These are phyloP conservation scores for Metschnikowia borealis DNA, from an alignment of 805 yeast genomes.

Conservation along the genomic window DNA sequence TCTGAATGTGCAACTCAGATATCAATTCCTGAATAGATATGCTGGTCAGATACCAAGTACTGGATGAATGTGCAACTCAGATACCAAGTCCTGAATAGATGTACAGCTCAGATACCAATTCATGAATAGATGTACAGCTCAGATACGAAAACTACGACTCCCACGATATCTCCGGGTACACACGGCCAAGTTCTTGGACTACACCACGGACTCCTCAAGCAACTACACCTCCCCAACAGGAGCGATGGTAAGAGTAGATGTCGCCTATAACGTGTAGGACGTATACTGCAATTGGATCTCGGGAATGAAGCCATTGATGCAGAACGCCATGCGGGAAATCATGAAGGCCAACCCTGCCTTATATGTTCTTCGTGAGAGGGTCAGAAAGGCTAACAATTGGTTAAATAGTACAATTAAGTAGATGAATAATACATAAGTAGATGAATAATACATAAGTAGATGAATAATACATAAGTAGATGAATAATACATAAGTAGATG, in stretches of 20 bases:
- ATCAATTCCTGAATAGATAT: too few relatives aligned
- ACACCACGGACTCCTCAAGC: constrained; percentile 81
- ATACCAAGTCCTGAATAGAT: constrained; percentile 88
- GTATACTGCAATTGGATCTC: constrained; percentile 98
- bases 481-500: too few relatives aligned
- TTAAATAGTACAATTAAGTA: too few relatives aligned
- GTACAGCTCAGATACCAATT: too few relatives aligned
- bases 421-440: too few relatives aligned
- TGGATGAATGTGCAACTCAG: too few relatives aligned
- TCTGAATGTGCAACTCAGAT: too few relatives aligned
- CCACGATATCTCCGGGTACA: constrained; percentile 91
- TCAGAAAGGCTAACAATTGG: constrained; percentile 90
- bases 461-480: too few relatives aligned
- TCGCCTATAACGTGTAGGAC: constrained; percentile 94
- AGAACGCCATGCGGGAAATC: constrained; percentile 86
- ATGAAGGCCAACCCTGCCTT: constrained; percentile 95
- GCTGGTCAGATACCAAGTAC: too few relatives aligned
- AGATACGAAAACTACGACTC: constrained; percentile 97
- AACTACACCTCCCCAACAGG: constrained; percentile 94
- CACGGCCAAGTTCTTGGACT: constrained; percentile 91
- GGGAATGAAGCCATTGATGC: constrained; percentile 84
- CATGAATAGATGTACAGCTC: too few relatives aligned
- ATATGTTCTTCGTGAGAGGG: constrained; percentile 86
- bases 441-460: too few relatives aligned
- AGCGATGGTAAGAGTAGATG: constrained; percentile 80